Base-by-base conservation (phyloP, 2,329 filamentous ascomycete species). In the Aspergillus awamori region DNA sequence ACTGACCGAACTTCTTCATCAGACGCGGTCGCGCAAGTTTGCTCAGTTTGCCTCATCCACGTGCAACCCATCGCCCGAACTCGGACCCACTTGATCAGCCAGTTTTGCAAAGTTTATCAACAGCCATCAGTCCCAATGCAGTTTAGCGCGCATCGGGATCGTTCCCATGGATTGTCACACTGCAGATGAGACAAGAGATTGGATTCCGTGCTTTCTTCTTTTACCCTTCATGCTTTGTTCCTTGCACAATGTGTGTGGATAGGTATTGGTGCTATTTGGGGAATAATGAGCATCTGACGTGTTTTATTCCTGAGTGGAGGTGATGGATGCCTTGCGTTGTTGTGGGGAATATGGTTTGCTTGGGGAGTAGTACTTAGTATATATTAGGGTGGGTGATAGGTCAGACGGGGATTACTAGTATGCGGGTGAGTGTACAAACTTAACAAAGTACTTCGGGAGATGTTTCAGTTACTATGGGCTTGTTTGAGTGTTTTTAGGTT, bases 81-180 rank as follows among this genome's bases (percentile, higher is more conserved):
- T 11, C n/a, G 22, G 24, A 59, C 60, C 65, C 65, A 66, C 64
- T 60, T 57, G 61, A 66, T 66, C 64, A 63, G 51, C 59, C 60
- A 65, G 53, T 43, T 60, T 56, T 58, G 60, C 60, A 66, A 63
- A 64, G 63, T 64, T 63, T 63, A 67, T 66, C 61, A 67, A 65
- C 61, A 67, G 61, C 36, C 51, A 51, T 59, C 61, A 62, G 47
- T 13, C 48, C 61, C 22, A 22, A 61, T 61, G 2, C 5, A 20
- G 65, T 17, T 60, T 63, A 63, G 59, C 36, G n/a, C 24, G 22
- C 58, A 59, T 65, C 41, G 51, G 33, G 61, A 63, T 61, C 58
- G 61, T 54, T 57, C 57, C 62, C 62, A 58, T 57, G 51, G 63
- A 60, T 62, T 56, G 53, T 59, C 56, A 57, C 62, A 64, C 62